These are phyloP conservation scores for Cylindrotheca closterium DNA, from an alignment of 108 stramenopile species.

Conservation along the genomic window DNA sequence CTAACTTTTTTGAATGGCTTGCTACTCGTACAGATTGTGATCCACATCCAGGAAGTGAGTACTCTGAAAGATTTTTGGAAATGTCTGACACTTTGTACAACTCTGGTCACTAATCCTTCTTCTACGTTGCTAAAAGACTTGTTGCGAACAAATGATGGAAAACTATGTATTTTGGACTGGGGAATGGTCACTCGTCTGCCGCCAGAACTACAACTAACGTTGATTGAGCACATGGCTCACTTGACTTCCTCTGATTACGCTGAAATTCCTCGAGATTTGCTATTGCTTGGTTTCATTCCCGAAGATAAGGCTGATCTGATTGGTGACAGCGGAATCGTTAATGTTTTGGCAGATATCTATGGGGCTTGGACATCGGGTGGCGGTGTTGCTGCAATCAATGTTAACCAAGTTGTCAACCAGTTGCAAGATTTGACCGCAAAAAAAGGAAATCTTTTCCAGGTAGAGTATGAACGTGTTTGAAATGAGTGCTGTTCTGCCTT, in stretches of 20 bases:
- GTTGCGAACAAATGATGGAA: conserved; percentile 86
- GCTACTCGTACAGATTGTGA: conserved; percentile 40
- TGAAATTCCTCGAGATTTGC: conserved; percentile 86
- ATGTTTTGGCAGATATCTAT: conserved; percentile 87
- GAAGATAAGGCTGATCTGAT: conserved; percentile 72
- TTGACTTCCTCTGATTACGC: conserved; percentile 90
- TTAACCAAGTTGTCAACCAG: conserved; percentile 79
- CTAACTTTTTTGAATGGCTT: no score
- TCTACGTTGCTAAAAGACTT: conserved; percentile 41
- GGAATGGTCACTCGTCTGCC: conserved; percentile 92
- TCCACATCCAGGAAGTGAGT: conserved; percentile 33
- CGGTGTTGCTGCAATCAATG: conserved; percentile 89
- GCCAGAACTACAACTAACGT: conserved; percentile 74
- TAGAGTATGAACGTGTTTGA: no score
- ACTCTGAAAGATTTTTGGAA: no score
- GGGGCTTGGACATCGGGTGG: conserved; percentile 87
- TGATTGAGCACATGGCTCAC: conserved; percentile 96
- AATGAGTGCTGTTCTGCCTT: no score
- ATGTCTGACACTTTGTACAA: no score
- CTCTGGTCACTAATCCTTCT: no score
- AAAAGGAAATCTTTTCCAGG: conserved; percentile 41
- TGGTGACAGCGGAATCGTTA: conserved; percentile 84
- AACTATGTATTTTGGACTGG: conserved; percentile 93
- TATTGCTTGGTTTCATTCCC: conserved; percentile 89
- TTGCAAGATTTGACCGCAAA: conserved; percentile 84